Conservation (phyloP, 2,329 filamentous ascomycete species). For the Calonectria hawksworthii region DNA sequence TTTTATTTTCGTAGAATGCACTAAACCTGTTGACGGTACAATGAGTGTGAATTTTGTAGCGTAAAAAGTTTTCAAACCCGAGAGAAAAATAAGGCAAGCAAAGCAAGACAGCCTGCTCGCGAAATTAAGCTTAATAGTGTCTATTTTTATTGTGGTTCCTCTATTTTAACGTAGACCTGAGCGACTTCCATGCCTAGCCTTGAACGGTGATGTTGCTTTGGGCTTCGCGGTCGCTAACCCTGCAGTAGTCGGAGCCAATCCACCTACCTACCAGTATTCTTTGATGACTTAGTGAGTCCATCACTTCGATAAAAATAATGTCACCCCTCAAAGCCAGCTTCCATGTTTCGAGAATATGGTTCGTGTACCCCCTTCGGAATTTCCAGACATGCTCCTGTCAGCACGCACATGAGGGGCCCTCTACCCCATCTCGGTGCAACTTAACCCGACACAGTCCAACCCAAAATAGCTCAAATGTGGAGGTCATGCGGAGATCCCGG, state of each 20-base stretch:
- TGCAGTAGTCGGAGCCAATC: not conserved
- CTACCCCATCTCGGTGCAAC: not conserved
- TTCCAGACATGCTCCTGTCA: not conserved
- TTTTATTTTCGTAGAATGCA: too few species aligned
- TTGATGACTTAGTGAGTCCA: not conserved
- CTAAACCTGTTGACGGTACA: too few species aligned
- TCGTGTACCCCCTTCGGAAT: not conserved
- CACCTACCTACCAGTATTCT: too few species aligned
- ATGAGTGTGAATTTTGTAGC: too few species aligned
- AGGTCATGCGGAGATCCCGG: not conserved
- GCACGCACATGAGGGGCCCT: not conserved
- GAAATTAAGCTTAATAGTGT: too few species aligned
- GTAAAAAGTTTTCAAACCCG: too few species aligned
- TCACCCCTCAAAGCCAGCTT: not conserved
- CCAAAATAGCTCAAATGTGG: not conserved
- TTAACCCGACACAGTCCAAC: not conserved
- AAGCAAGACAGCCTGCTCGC: too few species aligned
- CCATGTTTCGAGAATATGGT: not conserved
- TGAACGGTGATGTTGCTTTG: not conserved
- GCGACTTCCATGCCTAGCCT: not conserved
- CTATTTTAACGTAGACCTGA: not conserved
- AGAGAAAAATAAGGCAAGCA: too few species aligned
- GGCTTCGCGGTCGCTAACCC: not conserved
- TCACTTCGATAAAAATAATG: not conserved
- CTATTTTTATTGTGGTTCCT: not conserved